Percentiles rank a stretch among this genome's conserved stretches.
These are phyloP conservation scores for Candida gorgasii DNA, from an alignment of 805 yeast species.

Conservation along the genomic window DNA sequence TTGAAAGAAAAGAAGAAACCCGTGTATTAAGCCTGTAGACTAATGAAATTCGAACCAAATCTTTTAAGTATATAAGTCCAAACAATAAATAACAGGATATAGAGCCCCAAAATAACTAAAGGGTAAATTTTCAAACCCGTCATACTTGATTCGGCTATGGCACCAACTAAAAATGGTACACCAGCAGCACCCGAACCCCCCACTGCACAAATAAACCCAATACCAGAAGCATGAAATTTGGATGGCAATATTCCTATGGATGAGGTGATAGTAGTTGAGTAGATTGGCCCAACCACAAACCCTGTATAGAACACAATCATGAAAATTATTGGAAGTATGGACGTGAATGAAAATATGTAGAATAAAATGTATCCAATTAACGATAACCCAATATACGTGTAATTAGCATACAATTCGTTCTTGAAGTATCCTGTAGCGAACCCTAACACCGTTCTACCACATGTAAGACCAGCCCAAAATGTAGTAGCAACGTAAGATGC, in stretches of 20 bases:
- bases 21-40: not conserved
- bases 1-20: too few relatives aligned
- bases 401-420: conserved; percentile 49
- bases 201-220: conserved; percentile 73
- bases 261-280: conserved; percentile 69
- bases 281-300: conserved; percentile 53
- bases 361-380: conserved; percentile 29
- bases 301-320: conserved; percentile 45
- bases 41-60: conserved; percentile 8
- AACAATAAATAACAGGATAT: conserved; percentile 21
- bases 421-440: conserved; percentile 53
- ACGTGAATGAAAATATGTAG: conserved; percentile 24
- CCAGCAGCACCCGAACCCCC: conserved; percentile 87
- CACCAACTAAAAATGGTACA: conserved; percentile 66
- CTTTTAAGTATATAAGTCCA: conserved; percentile 26
- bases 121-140: conserved; percentile 36
- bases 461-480: conserved; percentile 53
- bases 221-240: conserved; percentile 60
- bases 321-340: conserved; percentile 34
- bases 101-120: conserved; percentile 26
- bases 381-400: conserved; percentile 36
- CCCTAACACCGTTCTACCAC: conserved; percentile 50
- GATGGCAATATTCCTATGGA: conserved; percentile 63
- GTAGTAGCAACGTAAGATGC: conserved; percentile 51
- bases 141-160: conserved; percentile 35